Conservation (phyloP, 192 early-diverging fungal species). For the Backusella tarrabulga region DNA sequence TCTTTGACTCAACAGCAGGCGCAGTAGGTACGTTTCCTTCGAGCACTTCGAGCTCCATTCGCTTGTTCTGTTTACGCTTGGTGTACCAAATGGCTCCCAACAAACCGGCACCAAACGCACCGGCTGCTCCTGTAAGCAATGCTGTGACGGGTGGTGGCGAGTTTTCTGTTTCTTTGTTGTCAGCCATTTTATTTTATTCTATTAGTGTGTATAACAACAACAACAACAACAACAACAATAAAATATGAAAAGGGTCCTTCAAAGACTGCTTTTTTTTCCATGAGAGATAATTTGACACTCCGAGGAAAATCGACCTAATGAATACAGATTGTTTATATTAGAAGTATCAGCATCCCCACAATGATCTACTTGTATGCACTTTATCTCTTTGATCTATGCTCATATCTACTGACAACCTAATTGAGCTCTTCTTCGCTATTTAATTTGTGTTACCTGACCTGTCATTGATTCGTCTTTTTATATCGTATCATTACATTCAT, state of each 20-base stretch:
- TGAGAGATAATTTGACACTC: background rate
- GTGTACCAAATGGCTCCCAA: conserved; percentile 20
- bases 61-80: conserved; percentile 8
- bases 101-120: conserved; percentile 21
- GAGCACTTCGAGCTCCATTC: background rate
- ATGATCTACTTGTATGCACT: too few species aligned
- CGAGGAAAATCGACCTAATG: background rate
- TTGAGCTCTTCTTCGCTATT: too few species aligned
- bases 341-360: too few species aligned
- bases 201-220: background rate
- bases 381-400: too few species aligned
- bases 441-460: too few species aligned
- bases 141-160: background rate
- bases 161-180: background rate
- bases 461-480: too few species aligned
- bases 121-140: conserved; percentile 1
- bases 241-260: background rate
- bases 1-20: background rate
- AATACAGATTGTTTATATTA: too few species aligned
- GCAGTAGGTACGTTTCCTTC: background rate
- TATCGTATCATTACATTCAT: too few species aligned
- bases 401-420: too few species aligned
- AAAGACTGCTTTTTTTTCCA: background rate
- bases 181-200: background rate
- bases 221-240: background rate